Evolutionary conservation across 2,329 filamentous ascomycete species (phyloP), one percentile per base, ranked within the genome.

Genomic region (Pseudocercospora musae): DNA sequence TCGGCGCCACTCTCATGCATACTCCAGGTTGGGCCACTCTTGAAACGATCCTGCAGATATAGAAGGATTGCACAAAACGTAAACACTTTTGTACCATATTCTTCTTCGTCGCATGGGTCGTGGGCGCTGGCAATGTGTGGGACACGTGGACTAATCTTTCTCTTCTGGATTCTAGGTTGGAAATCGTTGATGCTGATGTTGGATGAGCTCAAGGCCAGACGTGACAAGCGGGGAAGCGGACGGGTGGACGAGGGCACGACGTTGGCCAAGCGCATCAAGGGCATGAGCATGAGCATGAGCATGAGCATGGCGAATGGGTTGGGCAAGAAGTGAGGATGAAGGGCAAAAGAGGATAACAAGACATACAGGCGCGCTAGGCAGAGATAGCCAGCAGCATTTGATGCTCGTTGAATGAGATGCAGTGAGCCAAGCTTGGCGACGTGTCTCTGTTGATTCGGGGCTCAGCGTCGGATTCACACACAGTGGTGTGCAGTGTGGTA

Each of bases 161-260:
- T 62, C 65, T 63, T 42, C 62, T 48, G 60, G 67, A 31, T 71
- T 48, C 44, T 52, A 76, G 74, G 73, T 57, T 75, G 72, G 73
- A 67, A 63, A 53, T 65, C 71, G 63, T 84, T 99, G 74, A 85
- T 94, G 79, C 89, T 90, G 77, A 96, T 99, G 77, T 86, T 98
- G 80, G 87, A 95, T 48, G 90, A 92, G 87, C 92, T 91, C 85
- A 92, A 93, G 96, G 93, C 96, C 90, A 89, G 89, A 87, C 87
- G 89, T 86, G 88, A 88, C 78, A 76, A 76, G 68, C 67, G 74
- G 27, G n/a, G n/a, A n/a, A n/a, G 68, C 71, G n/a, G 67, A n/a
- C n/a, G 65, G 21, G 66, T 56, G 10, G 67, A 67, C 33, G 65
- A 65, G 20, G 58, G 58, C 9, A 62, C n/a, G n/a, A 62, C 13